These are phyloP conservation scores for Monilinia aucupariae DNA, from an alignment of 2,329 filamentous ascomycete species.

Conservation along the genomic window DNA sequence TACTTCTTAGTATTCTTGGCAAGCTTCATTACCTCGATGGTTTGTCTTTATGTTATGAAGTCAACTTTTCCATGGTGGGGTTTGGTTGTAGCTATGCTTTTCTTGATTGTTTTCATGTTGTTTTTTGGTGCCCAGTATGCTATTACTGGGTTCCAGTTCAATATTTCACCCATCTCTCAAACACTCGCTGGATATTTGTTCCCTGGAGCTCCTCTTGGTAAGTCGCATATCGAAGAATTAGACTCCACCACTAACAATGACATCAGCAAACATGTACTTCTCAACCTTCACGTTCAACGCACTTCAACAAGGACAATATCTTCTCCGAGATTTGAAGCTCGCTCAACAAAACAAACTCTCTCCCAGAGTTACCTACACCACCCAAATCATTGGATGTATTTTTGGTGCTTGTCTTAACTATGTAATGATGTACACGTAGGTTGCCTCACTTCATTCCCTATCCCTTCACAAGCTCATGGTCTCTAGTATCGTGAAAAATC, in stretches of 20 bases:
- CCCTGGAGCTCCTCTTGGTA: conserved; percentile 51
- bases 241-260: background rate
- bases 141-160: conserved; percentile 45
- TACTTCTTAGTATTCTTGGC: conserved; percentile 42
- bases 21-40: conserved; percentile 42
- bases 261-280: conserved; percentile 61
- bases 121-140: conserved; percentile 37
- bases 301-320: conserved; percentile 42
- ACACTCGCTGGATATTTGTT: conserved; percentile 44
- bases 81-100: conserved; percentile 28
- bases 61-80: conserved; percentile 41
- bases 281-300: conserved; percentile 60
- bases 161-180: conserved; percentile 44
- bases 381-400: conserved; percentile 38
- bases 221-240: background rate
- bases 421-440: conserved; percentile 52
- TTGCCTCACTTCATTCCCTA: conserved; percentile 28
- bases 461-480: conserved; percentile 43
- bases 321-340: conserved; percentile 46
- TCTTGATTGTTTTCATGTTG: conserved; percentile 33
- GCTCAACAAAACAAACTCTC: conserved; percentile 45
- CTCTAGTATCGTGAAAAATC: conserved; percentile 59
- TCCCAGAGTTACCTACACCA: conserved; percentile 38
- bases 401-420: conserved; percentile 46
- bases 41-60: conserved; percentile 49